Evolutionary conservation across 2,329 filamentous ascomycete species (phyloP).

Genomic region (Trichophyton equinum): DNA sequence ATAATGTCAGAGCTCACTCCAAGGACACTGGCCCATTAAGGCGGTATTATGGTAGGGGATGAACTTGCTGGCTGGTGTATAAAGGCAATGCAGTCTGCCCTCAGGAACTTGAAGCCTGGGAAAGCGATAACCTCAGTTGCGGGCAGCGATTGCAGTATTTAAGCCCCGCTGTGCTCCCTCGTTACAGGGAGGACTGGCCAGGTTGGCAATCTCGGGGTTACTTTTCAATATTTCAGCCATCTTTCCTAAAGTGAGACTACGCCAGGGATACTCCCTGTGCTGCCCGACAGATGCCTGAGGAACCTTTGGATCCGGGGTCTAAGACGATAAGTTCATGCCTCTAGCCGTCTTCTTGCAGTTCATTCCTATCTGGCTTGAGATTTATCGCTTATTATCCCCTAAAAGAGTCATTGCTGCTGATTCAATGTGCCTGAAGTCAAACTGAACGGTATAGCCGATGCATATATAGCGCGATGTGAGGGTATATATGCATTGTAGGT

Average conservation of each 20-base stretch:
- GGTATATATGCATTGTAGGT: no score
- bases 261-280: not conserved
- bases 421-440: not conserved
- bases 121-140: not conserved
- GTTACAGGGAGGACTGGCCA: not conserved
- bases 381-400: conserved; percentile 1
- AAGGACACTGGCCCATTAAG: not conserved
- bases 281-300: not conserved
- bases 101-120: not conserved
- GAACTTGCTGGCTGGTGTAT: not conserved
- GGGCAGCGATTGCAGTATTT: not conserved
- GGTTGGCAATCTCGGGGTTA: not conserved
- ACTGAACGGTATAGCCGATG: not conserved
- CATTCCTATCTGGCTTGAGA: not conserved
- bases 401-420: not conserved
- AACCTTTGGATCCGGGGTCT: not conserved
- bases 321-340: not conserved
- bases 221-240: not conserved
- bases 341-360: not conserved
- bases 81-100: no score
- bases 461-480: not conserved
- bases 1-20: not conserved
- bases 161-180: conserved; percentile 1
- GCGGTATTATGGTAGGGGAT: no score
- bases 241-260: not conserved